phyloP scores from a whole-genome alignment of 106 monocot genomes.

The Acanthochlamys bracteata region DNA sequence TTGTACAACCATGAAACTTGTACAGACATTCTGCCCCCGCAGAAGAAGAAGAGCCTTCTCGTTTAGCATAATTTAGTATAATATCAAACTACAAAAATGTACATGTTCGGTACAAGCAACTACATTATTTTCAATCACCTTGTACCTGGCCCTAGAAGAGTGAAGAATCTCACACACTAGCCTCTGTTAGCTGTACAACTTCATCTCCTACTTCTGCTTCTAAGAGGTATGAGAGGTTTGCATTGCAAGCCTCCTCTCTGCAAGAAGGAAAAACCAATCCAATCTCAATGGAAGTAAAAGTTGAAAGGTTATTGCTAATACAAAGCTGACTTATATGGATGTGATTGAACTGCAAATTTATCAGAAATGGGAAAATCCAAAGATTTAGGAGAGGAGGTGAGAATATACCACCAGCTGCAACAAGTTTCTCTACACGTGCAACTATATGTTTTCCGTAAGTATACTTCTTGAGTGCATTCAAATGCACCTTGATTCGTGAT shows the following conservation, averaged over 20 bases:
- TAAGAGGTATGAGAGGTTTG: constrained; percentile 33
- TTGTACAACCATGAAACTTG: constrained; percentile 18
- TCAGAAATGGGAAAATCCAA: not conserved
- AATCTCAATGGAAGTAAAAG: not conserved
- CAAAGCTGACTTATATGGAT: too few species aligned
- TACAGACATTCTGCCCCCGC: constrained; percentile 11
- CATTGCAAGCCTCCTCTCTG: constrained; percentile 77
- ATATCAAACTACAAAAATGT: constrained; percentile 29
- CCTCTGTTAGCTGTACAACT: constrained; percentile 61
- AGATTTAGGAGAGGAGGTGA: not conserved
- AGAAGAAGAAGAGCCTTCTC: constrained; percentile 8
- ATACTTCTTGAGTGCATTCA: constrained; percentile 80
- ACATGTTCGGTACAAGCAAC: constrained; percentile 28
- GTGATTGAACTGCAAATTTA: not conserved
- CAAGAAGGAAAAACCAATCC: constrained; percentile 1
- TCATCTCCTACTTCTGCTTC: constrained; percentile 20
- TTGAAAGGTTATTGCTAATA: too few species aligned
- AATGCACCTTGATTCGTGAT: constrained; percentile 71
- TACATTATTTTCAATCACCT: constrained; percentile 27
- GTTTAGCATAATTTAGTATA: constrained; percentile 4
- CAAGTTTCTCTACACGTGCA: constrained; percentile 91
- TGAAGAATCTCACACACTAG: constrained; percentile 20
- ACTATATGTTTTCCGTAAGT: constrained; percentile 95
- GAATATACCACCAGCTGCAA: constrained; percentile 68
- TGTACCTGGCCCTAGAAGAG: constrained; percentile 18